These are phyloP conservation scores for Aspergillus spinulosporus DNA, from an alignment of 2,329 filamentous ascomycete species.

Conservation along the genomic window DNA sequence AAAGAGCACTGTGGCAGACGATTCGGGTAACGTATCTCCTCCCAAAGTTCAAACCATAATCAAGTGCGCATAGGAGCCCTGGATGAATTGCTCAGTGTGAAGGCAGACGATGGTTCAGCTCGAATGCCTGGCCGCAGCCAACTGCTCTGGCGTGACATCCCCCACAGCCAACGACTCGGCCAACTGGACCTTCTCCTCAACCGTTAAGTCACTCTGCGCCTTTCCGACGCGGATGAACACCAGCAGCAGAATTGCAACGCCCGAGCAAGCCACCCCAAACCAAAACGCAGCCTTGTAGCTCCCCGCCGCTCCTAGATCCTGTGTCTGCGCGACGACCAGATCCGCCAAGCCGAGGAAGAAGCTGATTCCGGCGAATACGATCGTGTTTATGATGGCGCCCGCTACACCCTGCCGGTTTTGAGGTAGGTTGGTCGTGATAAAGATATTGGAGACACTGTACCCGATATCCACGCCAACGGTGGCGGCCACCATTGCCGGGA, in stretches of 20 bases:
- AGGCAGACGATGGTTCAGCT: too few species aligned
- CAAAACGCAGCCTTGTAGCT: constrained; percentile 19
- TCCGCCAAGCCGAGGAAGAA: constrained; percentile 15
- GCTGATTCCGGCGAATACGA: constrained; percentile 14
- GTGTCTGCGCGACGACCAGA: constrained; percentile 6
- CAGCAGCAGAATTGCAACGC: constrained; percentile 1
- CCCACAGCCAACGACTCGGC: not conserved
- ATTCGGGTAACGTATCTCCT: too few species aligned
- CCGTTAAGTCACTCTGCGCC: constrained; percentile 3
- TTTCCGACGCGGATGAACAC: not conserved
- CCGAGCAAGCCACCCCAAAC: constrained; percentile 14
- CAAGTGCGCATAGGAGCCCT: too few species aligned
- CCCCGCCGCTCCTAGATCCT: constrained; percentile 1
- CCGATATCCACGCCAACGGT: constrained; percentile 11
- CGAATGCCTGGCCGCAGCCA: not conserved
- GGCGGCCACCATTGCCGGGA: constrained; percentile 13
- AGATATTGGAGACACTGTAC: constrained; percentile 16
- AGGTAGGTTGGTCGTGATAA: constrained; percentile 14
- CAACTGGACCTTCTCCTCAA: constrained; percentile 1
- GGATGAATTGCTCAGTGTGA: too few species aligned
- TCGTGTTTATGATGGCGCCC: constrained; percentile 12
- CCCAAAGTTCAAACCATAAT: too few species aligned
- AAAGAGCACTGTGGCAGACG: too few species aligned
- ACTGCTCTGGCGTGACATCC: not conserved
- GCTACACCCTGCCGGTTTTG: constrained; percentile 11